Conservation (phyloP, 257 asterid species). For the Nicotiana undulata region DNA sequence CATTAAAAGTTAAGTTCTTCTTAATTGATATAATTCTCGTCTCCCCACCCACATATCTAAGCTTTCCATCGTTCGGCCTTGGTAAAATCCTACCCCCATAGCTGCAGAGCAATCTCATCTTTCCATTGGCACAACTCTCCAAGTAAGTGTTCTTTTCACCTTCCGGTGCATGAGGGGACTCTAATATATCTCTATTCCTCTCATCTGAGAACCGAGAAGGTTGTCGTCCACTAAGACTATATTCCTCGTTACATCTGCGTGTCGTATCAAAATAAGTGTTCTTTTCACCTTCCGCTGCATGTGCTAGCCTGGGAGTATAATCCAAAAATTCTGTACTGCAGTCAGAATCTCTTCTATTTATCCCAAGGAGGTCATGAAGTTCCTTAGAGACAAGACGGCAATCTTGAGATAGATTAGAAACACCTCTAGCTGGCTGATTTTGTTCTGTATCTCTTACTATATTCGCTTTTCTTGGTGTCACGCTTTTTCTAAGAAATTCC, state of each 20-base stretch:
- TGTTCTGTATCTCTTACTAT: slow-evolving; percentile 19
- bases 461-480: slow-evolving; percentile 31
- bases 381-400: slow-evolving; percentile 28
- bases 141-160: too few species aligned
- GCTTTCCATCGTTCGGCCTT: slow-evolving; percentile 79
- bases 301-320: slow-evolving; percentile 25
- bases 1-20: slow-evolving; percentile 42
- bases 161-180: slow-evolving; percentile 27
- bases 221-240: slow-evolving; percentile 16
- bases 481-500: slow-evolving; percentile 55
- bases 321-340: slow-evolving; percentile 21
- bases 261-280: slow-evolving; percentile 13
- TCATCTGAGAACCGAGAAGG: slow-evolving; percentile 26
- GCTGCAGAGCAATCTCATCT: slow-evolving; percentile 78
- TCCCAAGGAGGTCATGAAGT: slow-evolving; percentile 25
- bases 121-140: slow-evolving; percentile 29
- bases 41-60: slow-evolving; percentile 87
- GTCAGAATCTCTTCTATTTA: slow-evolving; percentile 25
- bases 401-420: slow-evolving; percentile 22
- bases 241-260: slow-evolving; percentile 20
- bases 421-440: slow-evolving; percentile 10
- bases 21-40: slow-evolving; percentile 69
- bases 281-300: slow-evolving; percentile 20
- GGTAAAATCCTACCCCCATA: slow-evolving; percentile 84
- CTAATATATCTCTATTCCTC: slow-evolving; percentile 25